Evolutionary conservation across 2,329 filamentous ascomycete genomes (phyloP).

Genomic region (Cryphonectria radicalis): DNA sequence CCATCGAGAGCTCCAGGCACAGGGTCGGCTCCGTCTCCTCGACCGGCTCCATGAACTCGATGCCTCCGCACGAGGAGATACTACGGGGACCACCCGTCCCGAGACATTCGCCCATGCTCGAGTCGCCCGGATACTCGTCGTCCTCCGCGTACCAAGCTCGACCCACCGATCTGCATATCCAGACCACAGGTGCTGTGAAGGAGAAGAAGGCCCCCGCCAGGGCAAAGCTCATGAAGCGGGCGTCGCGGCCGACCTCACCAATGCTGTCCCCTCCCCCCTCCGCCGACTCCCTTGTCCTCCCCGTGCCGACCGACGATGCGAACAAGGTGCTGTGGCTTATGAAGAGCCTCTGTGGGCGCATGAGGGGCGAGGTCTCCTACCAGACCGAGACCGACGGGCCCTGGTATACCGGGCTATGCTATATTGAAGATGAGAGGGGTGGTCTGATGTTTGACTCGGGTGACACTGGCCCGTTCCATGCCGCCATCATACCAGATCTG

Average conservation of each 20-base stretch:
- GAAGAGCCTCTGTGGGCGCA: slow-evolving; percentile 76
- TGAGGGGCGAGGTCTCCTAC: slow-evolving; percentile 79
- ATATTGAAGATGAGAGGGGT: slow-evolving; percentile 76
- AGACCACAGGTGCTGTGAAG: slow-evolving; percentile 40
- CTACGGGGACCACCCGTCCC: slow-evolving; percentile 40
- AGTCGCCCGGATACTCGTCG: slow-evolving; percentile 48
- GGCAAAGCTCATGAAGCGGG: slow-evolving; percentile 59
- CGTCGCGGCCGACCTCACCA: slow-evolving; percentile 62
- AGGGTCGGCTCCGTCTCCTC: slow-evolving; percentile 74
- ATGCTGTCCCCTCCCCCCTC: slow-evolving; percentile 57
- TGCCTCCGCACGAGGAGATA: slow-evolving; percentile 55
- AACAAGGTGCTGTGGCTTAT: slow-evolving; percentile 76
- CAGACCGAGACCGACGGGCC: slow-evolving; percentile 62
- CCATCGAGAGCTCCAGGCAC: slow-evolving; percentile 56
- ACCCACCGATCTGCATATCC: slow-evolving; percentile 42
- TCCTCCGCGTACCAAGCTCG: slow-evolving; percentile 40
- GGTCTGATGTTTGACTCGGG: slow-evolving; percentile 76
- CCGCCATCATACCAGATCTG: slow-evolving; percentile 72
- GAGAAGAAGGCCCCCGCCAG: slow-evolving; percentile 53
- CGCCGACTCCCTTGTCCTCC: slow-evolving; percentile 63
- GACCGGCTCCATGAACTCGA: slow-evolving; percentile 58
- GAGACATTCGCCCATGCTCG: slow-evolving; percentile 46
- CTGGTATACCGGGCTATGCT: slow-evolving; percentile 75
- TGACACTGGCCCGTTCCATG: slow-evolving; percentile 66
- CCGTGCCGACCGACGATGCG: slow-evolving; percentile 68